These are phyloP conservation scores for Corrigiola litoralis DNA, from an alignment of 179 eudicot genomes.

Conservation along the genomic window DNA sequence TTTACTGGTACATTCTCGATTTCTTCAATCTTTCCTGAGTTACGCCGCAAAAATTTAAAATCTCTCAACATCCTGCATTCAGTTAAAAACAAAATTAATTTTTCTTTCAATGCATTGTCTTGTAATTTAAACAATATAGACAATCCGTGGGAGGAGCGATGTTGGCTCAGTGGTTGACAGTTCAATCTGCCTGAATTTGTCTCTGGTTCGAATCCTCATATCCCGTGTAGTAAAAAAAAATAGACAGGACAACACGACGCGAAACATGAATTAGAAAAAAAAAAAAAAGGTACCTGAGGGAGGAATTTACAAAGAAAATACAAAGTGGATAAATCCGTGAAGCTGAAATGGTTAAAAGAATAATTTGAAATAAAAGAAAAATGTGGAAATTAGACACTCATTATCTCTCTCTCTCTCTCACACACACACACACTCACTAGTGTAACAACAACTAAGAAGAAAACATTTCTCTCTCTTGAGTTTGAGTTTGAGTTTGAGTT, in stretches of 20 bases:
- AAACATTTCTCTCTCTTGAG: too few relatives aligned
- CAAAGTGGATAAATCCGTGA: slow-evolving; percentile 32
- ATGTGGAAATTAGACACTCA: background rate
- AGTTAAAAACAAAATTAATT: background rate
- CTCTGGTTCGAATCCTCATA: too few relatives aligned
- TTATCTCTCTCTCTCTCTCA: slow-evolving; percentile 8
- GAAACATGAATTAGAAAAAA: background rate
- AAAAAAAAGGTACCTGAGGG: slow-evolving; percentile 40
- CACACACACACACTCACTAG: slow-evolving; percentile 3
- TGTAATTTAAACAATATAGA: too few relatives aligned
- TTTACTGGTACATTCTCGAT: slow-evolving; percentile 67
- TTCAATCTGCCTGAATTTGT: too few relatives aligned
- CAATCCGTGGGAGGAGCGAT: too few relatives aligned
- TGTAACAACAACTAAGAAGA: too few relatives aligned
- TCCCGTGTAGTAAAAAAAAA: too few relatives aligned
- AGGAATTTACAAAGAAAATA: slow-evolving; percentile 43
- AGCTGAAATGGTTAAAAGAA: slow-evolving; percentile 19
- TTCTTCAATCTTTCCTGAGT: slow-evolving; percentile 53
- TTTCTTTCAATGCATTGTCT: too few relatives aligned
- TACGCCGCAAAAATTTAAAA: slow-evolving; percentile 46
- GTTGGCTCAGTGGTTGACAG: too few relatives aligned
- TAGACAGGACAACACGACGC: background rate
- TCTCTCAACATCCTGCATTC: slow-evolving; percentile 66
- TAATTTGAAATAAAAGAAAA: background rate
- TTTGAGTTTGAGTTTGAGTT: slow-evolving; percentile 5